Base-by-base conservation (phyloP, 2,329 filamentous ascomycete species). In the Monosporascus sp. region DNA sequence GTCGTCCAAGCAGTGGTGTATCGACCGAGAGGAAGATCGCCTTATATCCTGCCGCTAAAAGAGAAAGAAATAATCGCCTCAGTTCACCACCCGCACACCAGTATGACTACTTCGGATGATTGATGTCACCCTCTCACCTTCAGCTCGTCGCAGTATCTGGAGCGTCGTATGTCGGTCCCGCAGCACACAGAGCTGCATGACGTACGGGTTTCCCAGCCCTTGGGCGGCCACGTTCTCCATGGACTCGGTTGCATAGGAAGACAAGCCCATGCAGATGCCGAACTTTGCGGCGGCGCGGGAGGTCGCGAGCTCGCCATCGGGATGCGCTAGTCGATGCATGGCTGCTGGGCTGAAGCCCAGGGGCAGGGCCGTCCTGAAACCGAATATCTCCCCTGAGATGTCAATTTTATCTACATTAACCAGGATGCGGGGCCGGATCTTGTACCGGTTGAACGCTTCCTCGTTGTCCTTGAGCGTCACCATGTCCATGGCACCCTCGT, bases 1-100 rank as follows among this genome's bases (percentile, higher is more conserved):
- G 71, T 22, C 75, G 72, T 0, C 80, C 81, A 0, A 83, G 68
- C 1, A 80, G 73, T 0, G 81, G 80, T 0, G 74, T 73, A 57
- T 84, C 81, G 2, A 81, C 78, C 0, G 80, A 78, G 2, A 85
- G 61, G 37, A 84, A 74, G 3, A 84, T 64, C 0, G 80, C 80
- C 54, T 76, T 77, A 63, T 78, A 82, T 7, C 79, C 78, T 0
- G 75, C 71, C 52, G 65, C 69, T 74, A 26, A 26, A 26, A 26
- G 24, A 26, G 40, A 43, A 43, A 43, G 40, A 20, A 43, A 20
- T 19, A 5, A 43, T 6, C 2, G n/a, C 17, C 40, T 20, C 40
- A 43, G 19, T 16, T 43, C 19, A 43, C n/a, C 19, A n/a, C 19
- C 47, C 52, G 7, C 40, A 49, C 9, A 20, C n/a, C 17, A 11